Evolutionary conservation across 148 eudicot genomes (phyloP), one percentile per base, ranked within the genome.

Genomic region (Drosera capensis): DNA sequence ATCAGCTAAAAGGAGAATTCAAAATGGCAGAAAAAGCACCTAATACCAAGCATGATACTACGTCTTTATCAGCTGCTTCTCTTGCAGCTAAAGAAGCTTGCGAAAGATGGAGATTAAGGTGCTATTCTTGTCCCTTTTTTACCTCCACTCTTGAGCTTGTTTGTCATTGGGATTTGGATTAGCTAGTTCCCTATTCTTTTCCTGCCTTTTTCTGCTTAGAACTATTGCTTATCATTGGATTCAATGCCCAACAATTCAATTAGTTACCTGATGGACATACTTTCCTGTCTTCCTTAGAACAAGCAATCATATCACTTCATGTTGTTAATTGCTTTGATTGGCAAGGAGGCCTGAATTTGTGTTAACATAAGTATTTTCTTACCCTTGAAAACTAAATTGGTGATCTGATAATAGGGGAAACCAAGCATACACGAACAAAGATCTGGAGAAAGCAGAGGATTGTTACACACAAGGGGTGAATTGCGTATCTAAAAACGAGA

Each of bases 101-200:
- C 70, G 99, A 92, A 64, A 85, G 68, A 67, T 92, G 99, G 94
- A 90, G 94, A 56, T 47, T 76, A 35, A 79, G 99, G 99, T 92
- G 62, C 55, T 58, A 55, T 14, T 60, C 30, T 21, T 18, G 53
- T 39, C 45, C 23, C 19, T 31, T 30, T 35, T 45, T 45, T 11
- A 19, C 46, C 18, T 26, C n/a, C n/a, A n/a, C n/a, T n/a, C n/a
- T n/a, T n/a, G n/a, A n/a, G n/a, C n/a, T n/a, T n/a, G n/a, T n/a
- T n/a, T n/a, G n/a, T n/a, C n/a, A n/a, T n/a, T n/a, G n/a, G n/a
- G n/a, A n/a, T n/a, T n/a, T n/a, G n/a, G n/a, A n/a, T n/a, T n/a
- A n/a, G n/a, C n/a, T n/a, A n/a, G n/a, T 34, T 13, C 2, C 14
- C 8, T 34, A 11, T 34, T n/a, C n/a, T n/a, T n/a, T n/a, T n/a